These are phyloP conservation scores for Hypomyces rosellus DNA, from an alignment of 2,329 filamentous ascomycete species.

Conservation along the genomic window DNA sequence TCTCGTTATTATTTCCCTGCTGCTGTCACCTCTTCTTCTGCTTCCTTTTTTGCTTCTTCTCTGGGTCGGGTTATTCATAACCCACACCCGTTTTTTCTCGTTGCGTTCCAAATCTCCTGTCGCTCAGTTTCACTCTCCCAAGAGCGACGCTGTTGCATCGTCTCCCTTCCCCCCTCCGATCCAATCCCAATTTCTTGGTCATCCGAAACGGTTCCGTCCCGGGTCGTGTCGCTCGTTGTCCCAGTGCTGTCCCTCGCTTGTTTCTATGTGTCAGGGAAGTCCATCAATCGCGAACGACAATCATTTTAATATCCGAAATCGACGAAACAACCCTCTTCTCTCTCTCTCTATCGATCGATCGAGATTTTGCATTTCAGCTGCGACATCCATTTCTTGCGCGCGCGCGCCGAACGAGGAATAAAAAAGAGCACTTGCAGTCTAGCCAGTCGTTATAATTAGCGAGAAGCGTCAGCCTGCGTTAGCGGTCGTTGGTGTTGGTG, in stretches of 20 bases:
- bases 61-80: too few relatives aligned
- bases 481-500: conserved; percentile 4
- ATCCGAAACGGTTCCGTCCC: background rate
- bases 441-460: background rate
- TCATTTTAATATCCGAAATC: background rate
- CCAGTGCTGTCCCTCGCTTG: background rate
- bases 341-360: too few relatives aligned
- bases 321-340: background rate
- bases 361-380: too few relatives aligned
- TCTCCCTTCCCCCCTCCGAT: conserved; percentile 6
- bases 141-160: conserved; percentile 1
- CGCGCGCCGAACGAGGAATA: background rate
- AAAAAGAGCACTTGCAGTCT: background rate
- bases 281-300: background rate
- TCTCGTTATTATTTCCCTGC: too few relatives aligned
- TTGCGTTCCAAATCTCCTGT: too few relatives aligned
- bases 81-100: too few relatives aligned
- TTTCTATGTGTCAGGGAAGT: background rate
- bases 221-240: background rate
- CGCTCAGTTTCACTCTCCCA: too few relatives aligned
- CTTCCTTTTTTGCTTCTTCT: too few relatives aligned
- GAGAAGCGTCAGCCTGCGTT: background rate
- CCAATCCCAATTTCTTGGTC: conserved; percentile 1
- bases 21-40: too few relatives aligned
- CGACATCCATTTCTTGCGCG: background rate